These are phyloP conservation scores for Solanum pinnatisectum DNA, from an alignment of 257 asterid species.

Conservation along the genomic window DNA sequence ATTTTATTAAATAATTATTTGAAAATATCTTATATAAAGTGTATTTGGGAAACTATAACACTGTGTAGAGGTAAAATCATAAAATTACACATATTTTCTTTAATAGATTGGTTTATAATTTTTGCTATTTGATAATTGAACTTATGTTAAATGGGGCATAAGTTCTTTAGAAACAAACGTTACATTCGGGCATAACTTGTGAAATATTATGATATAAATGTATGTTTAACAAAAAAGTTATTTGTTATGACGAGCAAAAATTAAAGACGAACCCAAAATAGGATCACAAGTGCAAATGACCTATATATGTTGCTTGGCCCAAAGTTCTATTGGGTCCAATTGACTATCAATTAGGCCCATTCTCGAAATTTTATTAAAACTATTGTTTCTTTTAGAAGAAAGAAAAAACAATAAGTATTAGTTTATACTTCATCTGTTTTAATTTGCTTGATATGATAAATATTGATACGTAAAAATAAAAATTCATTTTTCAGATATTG, in stretches of 20 bases:
- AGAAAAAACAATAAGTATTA: too few relatives aligned
- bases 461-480: not conserved
- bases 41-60: not conserved
- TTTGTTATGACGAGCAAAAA: too few relatives aligned
- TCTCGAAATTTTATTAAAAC: too few relatives aligned
- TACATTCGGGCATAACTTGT: not conserved
- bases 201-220: not conserved
- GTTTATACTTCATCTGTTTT: not conserved
- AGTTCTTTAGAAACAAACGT: not conserved
- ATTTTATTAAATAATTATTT: not conserved
- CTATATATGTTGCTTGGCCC: not conserved
- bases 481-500: not conserved
- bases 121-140: not conserved
- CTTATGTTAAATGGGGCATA: not conserved
- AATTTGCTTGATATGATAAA: not conserved
- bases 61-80: not conserved
- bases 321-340: not conserved
- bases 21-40: not conserved
- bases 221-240: too few relatives aligned
- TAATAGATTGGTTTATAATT: not conserved
- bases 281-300: not conserved
- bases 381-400: too few relatives aligned
- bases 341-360: not conserved
- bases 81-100: not conserved
- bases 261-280: too few relatives aligned